Evolutionary conservation across 2,329 filamentous ascomycete species (phyloP).

Genomic region (Knufia fluminis): DNA sequence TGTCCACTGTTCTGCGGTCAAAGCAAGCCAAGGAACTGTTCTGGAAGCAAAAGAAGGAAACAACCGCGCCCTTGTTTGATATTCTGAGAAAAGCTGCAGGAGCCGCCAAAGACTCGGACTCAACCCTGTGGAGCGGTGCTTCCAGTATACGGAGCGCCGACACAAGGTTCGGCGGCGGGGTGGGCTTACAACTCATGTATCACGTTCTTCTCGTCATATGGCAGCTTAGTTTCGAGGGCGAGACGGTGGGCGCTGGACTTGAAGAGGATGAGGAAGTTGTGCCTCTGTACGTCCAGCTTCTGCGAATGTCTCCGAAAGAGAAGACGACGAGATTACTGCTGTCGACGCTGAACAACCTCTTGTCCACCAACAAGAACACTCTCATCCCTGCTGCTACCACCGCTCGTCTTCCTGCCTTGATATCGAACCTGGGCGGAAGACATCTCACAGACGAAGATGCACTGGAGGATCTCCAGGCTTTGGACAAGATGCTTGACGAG

Average conservation of each 20-base stretch:
- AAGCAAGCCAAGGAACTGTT: constrained; percentile 68
- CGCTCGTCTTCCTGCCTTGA: constrained; percentile 62
- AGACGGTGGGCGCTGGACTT: constrained; percentile 63
- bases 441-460: constrained; percentile 42
- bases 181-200: constrained; percentile 87
- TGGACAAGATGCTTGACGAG: constrained; percentile 67
- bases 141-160: constrained; percentile 57
- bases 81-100: constrained; percentile 70
- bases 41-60: constrained; percentile 85
- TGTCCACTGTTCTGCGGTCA: constrained; percentile 73
- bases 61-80: constrained; percentile 67
- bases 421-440: constrained; percentile 48
- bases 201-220: constrained; percentile 88
- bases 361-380: constrained; percentile 59
- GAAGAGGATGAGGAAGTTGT: constrained; percentile 94
- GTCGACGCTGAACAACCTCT: constrained; percentile 80
- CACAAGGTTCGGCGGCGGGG: constrained; percentile 57
- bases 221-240: constrained; percentile 87
- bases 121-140: constrained; percentile 43
- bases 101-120: constrained; percentile 60
- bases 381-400: constrained; percentile 77
- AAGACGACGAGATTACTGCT: constrained; percentile 91
- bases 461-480: constrained; percentile 38
- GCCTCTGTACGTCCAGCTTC: constrained; percentile 80
- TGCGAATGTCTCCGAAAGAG: constrained; percentile 90